phyloP scores from a whole-genome alignment of 169 alveolate species.

The Toxoplasma gondii region DNA sequence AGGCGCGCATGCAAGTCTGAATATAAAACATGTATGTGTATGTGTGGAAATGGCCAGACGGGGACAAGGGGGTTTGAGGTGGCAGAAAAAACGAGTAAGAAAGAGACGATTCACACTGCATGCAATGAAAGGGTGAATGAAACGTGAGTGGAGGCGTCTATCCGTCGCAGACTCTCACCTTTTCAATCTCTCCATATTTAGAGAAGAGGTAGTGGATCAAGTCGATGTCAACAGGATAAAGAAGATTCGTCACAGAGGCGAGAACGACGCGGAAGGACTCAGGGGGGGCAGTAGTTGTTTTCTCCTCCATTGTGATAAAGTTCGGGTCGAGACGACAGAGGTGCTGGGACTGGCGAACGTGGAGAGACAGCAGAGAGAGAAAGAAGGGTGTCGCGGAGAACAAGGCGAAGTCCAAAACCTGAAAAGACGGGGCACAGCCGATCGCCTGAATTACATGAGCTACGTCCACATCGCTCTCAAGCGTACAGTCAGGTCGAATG shows the following conservation, averaged over 20 bases:
- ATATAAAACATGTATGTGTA: no score
- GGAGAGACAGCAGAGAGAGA: not conserved
- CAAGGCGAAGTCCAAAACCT: not conserved
- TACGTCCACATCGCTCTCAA: no score
- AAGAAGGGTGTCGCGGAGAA: not conserved
- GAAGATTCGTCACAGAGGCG: constrained; percentile 74
- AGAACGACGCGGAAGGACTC: constrained; percentile 71
- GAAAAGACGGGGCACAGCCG: not conserved
- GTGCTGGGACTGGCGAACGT: not conserved
- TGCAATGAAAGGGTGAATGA: no score
- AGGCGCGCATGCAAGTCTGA: no score
- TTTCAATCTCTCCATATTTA: constrained; percentile 71
- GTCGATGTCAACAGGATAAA: constrained; percentile 78
- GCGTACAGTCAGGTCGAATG: no score
- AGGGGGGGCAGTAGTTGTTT: constrained; percentile 22
- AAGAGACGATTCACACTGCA: no score
- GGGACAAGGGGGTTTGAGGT: no score
- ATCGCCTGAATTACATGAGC: not conserved
- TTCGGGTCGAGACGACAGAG: not conserved
- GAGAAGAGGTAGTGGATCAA: constrained; percentile 76
- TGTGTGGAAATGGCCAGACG: no score
- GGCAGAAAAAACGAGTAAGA: no score
- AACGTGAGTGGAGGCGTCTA: no score
- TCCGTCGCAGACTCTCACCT: constrained; percentile 16
- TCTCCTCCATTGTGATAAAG: not conserved